These are phyloP conservation scores for Colletotrichum filicis DNA, from an alignment of 2,329 filamentous ascomycete genomes.

Conservation along the genomic window DNA sequence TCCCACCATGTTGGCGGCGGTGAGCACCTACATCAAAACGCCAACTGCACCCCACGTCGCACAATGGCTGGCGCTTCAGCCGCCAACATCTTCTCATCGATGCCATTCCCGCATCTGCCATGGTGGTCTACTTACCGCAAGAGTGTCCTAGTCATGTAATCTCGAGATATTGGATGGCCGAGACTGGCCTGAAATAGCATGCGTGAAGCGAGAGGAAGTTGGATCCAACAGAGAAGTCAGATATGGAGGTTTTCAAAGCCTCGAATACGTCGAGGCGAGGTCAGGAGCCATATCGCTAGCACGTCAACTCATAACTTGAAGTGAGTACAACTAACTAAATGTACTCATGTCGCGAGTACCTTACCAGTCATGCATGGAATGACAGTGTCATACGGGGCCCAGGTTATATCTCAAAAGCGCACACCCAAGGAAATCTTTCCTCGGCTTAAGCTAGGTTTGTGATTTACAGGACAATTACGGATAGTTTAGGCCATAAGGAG, in stretches of 20 bases:
- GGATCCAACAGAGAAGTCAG: not conserved
- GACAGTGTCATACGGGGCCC: too few relatives aligned
- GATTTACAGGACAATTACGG: too few relatives aligned
- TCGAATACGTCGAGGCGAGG: too few relatives aligned
- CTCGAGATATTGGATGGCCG: not conserved
- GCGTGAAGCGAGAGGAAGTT: not conserved
- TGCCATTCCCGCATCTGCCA: not conserved
- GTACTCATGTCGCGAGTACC: too few relatives aligned
- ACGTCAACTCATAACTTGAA: too few relatives aligned
- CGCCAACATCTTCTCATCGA: not conserved
- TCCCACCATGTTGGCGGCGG: constrained; percentile 20
- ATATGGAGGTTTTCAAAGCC: not conserved
- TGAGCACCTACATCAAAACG: constrained; percentile 19
- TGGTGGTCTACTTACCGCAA: not conserved
- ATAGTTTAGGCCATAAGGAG: too few relatives aligned
- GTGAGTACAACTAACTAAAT: too few relatives aligned
- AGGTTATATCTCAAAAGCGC: too few relatives aligned
- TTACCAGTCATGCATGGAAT: too few relatives aligned
- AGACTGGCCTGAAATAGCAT: not conserved
- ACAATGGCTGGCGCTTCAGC: not conserved
- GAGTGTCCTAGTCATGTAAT: not conserved
- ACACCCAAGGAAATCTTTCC: too few relatives aligned
- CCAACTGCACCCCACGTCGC: constrained; percentile 19
- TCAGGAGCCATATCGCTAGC: too few relatives aligned
- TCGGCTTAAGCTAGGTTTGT: too few relatives aligned